phyloP scores from a whole-genome alignment of 140 eudicot species.

The Ambrosia hybrid region DNA sequence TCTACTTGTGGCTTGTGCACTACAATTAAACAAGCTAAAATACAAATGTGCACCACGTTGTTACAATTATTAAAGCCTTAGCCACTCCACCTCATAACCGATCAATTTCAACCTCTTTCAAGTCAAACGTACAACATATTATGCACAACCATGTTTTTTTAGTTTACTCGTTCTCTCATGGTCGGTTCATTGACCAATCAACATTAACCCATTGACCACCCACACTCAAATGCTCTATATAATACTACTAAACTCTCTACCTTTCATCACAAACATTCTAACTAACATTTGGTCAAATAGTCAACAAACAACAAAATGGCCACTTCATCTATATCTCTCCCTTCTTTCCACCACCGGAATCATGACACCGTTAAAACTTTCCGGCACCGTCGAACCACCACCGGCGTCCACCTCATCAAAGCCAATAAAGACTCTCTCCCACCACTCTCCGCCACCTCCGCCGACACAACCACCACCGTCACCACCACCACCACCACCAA shows the following conservation, averaged over 20 bases:
- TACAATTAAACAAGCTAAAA: background rate
- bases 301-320: conserved; percentile 27
- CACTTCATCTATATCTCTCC: conserved; percentile 36
- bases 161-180: background rate
- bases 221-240: conserved; percentile 26
- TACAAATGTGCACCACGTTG: conserved; percentile 28
- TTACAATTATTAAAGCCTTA: conserved; percentile 28
- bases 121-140: conserved; percentile 26
- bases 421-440: conserved; percentile 24
- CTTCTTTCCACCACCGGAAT: conserved; percentile 29
- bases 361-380: conserved; percentile 10
- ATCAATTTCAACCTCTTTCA: conserved; percentile 15
- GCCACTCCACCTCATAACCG: background rate
- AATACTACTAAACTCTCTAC: background rate
- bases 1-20: conserved; percentile 16
- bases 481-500: conserved; percentile 11
- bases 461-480: conserved; percentile 17
- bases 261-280: conserved; percentile 1
- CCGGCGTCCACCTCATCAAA: background rate
- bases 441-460: conserved; percentile 24
- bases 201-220: background rate
- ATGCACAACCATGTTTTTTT: conserved; percentile 6
- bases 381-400: conserved; percentile 7
- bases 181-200: conserved; percentile 32
- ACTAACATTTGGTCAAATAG: conserved; percentile 24